phyloP scores from a whole-genome alignment of 2,329 filamentous ascomycete genomes.

The Trichoderma aggressivum region DNA sequence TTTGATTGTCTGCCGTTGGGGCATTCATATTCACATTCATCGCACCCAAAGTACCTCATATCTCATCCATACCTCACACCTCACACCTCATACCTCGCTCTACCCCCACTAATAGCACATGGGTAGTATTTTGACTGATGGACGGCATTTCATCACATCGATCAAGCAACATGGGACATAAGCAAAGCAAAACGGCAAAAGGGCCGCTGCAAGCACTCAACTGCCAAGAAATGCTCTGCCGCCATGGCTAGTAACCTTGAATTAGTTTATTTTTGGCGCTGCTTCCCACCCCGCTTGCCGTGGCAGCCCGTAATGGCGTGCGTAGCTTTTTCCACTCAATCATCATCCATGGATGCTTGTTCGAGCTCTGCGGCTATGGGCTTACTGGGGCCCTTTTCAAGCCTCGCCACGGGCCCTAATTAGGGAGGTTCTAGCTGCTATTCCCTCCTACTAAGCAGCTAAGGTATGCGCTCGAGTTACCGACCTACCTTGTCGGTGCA shows the following conservation, averaged over 20 bases:
- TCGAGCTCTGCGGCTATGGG: background rate
- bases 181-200: background rate
- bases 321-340: background rate
- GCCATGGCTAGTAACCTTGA: background rate
- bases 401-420: background rate
- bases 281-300: background rate
- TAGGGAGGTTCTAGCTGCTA: conserved; percentile 4
- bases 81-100: background rate
- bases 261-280: conserved; percentile 3
- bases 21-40: background rate
- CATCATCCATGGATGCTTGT: background rate
- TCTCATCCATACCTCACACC: no score
- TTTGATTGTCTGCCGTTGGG: background rate
- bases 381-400: background rate
- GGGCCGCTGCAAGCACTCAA: background rate
- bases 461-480: background rate
- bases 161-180: background rate
- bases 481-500: background rate
- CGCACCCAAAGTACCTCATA: background rate
- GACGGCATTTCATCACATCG: background rate
- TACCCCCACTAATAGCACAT: background rate
- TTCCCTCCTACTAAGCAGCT: background rate
- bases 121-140: background rate
- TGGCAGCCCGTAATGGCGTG: background rate
- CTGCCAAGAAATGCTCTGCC: conserved; percentile 7